Conservation (phyloP, 2,329 filamentous ascomycete genomes). For the Trichophyton equinum region DNA sequence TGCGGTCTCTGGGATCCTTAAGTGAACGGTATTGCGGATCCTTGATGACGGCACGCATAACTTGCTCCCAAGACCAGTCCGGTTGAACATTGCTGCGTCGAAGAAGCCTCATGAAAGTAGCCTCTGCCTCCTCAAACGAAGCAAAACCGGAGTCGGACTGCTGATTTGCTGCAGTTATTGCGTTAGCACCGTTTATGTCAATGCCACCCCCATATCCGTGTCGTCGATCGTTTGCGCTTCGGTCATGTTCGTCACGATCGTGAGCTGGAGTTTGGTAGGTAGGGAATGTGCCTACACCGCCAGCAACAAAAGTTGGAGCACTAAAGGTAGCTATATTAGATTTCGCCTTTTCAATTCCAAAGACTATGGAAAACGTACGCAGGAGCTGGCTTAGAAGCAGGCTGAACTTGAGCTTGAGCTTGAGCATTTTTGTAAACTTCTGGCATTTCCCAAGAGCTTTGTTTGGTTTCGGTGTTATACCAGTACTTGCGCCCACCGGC, state of each 20-base stretch:
- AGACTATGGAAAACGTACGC: constrained; percentile 30
- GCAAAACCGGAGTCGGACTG: constrained; percentile 62
- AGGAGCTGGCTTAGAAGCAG: constrained; percentile 32
- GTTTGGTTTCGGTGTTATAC: constrained; percentile 83
- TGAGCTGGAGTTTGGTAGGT: constrained; percentile 22
- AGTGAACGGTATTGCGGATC: constrained; percentile 88
- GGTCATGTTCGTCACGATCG: constrained; percentile 38
- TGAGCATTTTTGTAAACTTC: constrained; percentile 66
- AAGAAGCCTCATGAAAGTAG: constrained; percentile 82
- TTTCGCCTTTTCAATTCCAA: not conserved
- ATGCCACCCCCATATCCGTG: constrained; percentile 30
- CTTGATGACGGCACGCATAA: constrained; percentile 71
- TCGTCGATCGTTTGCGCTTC: constrained; percentile 36
- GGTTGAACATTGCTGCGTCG: constrained; percentile 74
- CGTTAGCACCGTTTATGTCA: constrained; percentile 32
- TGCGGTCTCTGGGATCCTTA: constrained; percentile 82
- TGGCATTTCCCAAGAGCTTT: constrained; percentile 92
- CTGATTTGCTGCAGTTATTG: constrained; percentile 25
- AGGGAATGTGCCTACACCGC: constrained; percentile 37
- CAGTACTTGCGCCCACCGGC: constrained; percentile 86
- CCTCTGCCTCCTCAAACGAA: constrained; percentile 75
- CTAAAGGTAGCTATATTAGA: constrained; percentile 17
- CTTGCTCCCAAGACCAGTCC: constrained; percentile 87
- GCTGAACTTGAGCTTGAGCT: constrained; percentile 38
- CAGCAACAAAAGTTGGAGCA: constrained; percentile 47